phyloP scores from a whole-genome alignment of 1,284 basidiomycete genomes.

The Naganishia sp. region DNA sequence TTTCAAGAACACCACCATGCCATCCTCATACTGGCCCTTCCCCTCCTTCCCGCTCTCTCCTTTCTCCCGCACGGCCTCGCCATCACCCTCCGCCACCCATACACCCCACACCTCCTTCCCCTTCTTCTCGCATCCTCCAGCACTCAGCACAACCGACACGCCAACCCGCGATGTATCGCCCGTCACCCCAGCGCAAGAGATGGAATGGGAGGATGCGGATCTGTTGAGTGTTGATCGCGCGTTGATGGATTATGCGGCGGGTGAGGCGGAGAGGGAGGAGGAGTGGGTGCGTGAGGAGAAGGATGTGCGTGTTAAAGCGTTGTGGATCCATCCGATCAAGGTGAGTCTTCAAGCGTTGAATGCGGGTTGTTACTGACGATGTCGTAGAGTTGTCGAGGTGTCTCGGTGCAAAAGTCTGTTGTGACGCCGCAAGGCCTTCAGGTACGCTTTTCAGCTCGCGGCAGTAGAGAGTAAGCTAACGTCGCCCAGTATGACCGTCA shows the following conservation, averaged over 20 bases:
- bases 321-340: slow-evolving; percentile 31
- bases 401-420: slow-evolving; percentile 11
- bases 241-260: slow-evolving; percentile 23
- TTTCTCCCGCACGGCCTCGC: slow-evolving; percentile 7
- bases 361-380: neutral
- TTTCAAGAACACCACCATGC: slow-evolving; percentile 5
- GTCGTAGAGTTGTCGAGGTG: slow-evolving; percentile 26
- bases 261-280: neutral
- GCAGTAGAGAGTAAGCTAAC: neutral
- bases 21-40: slow-evolving; percentile 26
- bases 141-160: slow-evolving; percentile 1
- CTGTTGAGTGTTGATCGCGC: slow-evolving; percentile 9
- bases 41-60: slow-evolving; percentile 8
- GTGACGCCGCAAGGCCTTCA: slow-evolving; percentile 27
- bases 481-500: slow-evolving; percentile 25
- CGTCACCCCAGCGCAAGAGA: slow-evolving; percentile 15
- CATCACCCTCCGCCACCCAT: neutral
- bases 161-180: slow-evolving; percentile 4
- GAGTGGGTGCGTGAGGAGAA: slow-evolving; percentile 11
- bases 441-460: neutral
- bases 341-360: neutral
- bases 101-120: slow-evolving; percentile 11
- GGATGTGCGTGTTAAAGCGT: slow-evolving; percentile 26
- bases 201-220: slow-evolving; percentile 18
- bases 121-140: slow-evolving; percentile 5